Evolutionary conservation across 108 stramenopile genomes (phyloP), one percentile per base, ranked within the genome.

Genomic region (Thalassiosira profunda): DNA sequence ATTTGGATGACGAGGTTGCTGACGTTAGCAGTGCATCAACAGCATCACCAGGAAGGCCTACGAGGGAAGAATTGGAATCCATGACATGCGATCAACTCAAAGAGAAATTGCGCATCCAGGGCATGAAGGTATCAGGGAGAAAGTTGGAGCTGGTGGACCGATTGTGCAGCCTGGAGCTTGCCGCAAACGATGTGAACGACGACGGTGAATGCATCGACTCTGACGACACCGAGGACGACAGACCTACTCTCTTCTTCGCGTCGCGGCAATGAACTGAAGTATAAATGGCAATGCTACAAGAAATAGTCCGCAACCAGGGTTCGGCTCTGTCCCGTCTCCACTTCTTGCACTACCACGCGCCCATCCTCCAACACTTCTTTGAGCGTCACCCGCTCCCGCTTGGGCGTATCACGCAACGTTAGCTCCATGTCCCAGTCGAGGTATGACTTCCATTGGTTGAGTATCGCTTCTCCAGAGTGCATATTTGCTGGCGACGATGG

Each of bases 381-480:
- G 58, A 79, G 43, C 10, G 24, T 53, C 0, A 79, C 77, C 7
- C 63, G 69, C 62, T 79, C 77, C 42, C 58, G 43, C 8, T 66
- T 60, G 4, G 68, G 63, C 24, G 77, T 66, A 42, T 79, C 77
- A 6, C 77, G 57, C 26, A 79, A 45, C 14, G 55, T 40, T 21
- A 79, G 45, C 55, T 79, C 69, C 77, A 79, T 79, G 55, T 79
- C 63, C 77, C 77, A 79, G 46, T 79, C 69, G 9, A 79, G 44
- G 48, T 52, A 79, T 2, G 69, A 71, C 56, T 79, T 79, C 77
- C 77, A 79, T 43, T 79, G 53, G 21, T 43, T 33, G 18, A 79
- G 64, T 34, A 79, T 79, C 11, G 49, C 21, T 38, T 60, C 64
- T 11, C 64, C 64, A 11, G 47, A 64, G 46, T 66, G 62, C 28